Percentiles rank a stretch among this genome's conserved stretches.
These are phyloP conservation scores for Dalbergia cochinchinensis DNA, from an alignment of 306 rosid genomes.

Conservation along the genomic window DNA sequence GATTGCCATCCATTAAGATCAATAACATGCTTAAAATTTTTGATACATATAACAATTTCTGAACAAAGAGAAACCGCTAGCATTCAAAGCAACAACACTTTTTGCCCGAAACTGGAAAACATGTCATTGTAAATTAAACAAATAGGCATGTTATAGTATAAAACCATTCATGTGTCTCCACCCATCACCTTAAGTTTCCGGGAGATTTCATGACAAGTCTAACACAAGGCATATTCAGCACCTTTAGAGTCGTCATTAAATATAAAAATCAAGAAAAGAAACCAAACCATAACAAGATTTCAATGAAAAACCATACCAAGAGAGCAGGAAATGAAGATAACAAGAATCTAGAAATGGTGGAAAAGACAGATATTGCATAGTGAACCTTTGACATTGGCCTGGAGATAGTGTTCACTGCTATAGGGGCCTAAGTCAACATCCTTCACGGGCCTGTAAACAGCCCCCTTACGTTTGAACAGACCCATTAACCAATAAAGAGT, in stretches of 20 bases:
- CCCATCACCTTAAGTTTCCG: too few species aligned
- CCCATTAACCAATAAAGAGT: constrained; percentile 48
- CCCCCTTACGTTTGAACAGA: constrained; percentile 51
- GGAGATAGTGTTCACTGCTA: constrained; percentile 74
- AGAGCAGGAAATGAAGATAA: not conserved
- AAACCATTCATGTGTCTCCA: too few species aligned
- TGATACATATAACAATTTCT: constrained; percentile 1
- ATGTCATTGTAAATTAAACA: too few species aligned
- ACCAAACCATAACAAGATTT: not conserved
- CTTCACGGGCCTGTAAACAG: constrained; percentile 63
- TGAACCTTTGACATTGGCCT: constrained; percentile 88
- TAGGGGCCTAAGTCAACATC: constrained; percentile 70
- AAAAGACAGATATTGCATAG: not conserved
- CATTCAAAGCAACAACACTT: not conserved
- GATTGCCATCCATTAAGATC: not conserved
- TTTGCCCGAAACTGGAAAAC: not conserved
- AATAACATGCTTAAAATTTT: constrained; percentile 1
- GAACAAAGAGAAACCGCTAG: not conserved
- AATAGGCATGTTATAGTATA: not conserved
- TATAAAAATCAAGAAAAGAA: not conserved
- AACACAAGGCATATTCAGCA: constrained; percentile 6
- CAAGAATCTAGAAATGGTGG: not conserved
- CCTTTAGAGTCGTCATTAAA: too few species aligned
- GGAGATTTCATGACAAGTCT: too few species aligned
- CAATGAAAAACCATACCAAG: not conserved